Base-by-base conservation (phyloP, 2,329 filamentous ascomycete species). In the Pyricularia grisea region DNA sequence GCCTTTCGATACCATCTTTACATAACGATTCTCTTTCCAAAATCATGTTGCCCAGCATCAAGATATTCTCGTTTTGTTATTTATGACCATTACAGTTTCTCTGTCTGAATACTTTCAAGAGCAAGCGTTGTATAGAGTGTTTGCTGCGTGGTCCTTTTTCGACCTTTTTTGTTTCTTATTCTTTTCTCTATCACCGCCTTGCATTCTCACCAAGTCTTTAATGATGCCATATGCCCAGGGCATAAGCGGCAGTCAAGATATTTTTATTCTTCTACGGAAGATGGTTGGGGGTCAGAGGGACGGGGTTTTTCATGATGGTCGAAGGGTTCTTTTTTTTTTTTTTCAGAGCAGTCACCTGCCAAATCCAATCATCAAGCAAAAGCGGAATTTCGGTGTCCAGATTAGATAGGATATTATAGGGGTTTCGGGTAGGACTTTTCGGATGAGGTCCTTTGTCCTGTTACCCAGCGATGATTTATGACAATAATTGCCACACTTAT, bases 81-180 rank as follows among this genome's bases (percentile, higher is more conserved):
- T 50, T 50, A 50, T 50, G 17, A 50, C 20, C 7, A 65, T 65
- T 23, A 70, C 68, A 31, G 68, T 70, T 66, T 68, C 36, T 4
- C 4, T 36, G 33, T 36, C 23, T 66, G 64, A 66, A 42, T 42
- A 66, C 20, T 42, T 27, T 61, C 7, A 68, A 23, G 30, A 65
- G 67, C 67, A 68, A 68, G 67, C 67, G 67, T 68, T 63, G 67
- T 63, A 68, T 68, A 68, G 67, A 68, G 36, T n/a, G 36, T 68
- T 60, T 42, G 67, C 31, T 63, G 65, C 60, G 25, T 63, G 23
- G 60, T 63, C 14, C 2, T 12, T 63, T 30, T 63, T 28, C 17
- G 23, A 23, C 23, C 25, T 61, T 23, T 14, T 17, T 28, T n/a
- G 27, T 61, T n/a, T 27, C 5, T 14, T 28, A 14, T 12, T 17